phyloP scores from a whole-genome alignment of 108 stramenopile species.

The Conticribra guillardii region DNA sequence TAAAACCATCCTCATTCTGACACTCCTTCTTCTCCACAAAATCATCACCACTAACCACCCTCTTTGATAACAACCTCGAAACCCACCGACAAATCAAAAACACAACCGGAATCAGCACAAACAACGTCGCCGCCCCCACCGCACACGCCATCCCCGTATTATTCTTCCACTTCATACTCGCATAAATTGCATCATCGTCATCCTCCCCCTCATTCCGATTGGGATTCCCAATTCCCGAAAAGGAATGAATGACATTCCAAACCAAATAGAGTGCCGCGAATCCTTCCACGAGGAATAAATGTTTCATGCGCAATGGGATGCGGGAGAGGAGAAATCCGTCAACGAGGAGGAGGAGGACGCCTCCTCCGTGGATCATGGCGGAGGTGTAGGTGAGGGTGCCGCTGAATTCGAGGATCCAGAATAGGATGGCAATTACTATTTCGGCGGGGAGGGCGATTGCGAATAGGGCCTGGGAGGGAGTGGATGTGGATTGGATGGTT shows the following conservation, averaged over 20 bases:
- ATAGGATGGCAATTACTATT: conserved; percentile 2
- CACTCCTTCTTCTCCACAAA: too few species aligned
- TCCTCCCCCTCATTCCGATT: conserved; percentile 27
- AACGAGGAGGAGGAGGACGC: conserved; percentile 13
- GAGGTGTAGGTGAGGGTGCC: not conserved
- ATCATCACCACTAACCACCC: conserved; percentile 7
- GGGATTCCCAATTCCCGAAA: conserved; percentile 44
- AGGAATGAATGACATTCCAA: conserved; percentile 43
- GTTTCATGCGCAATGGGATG: conserved; percentile 45
- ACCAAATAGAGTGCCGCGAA: conserved; percentile 29
- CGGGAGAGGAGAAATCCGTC: conserved; percentile 35
- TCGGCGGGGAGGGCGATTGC: conserved; percentile 17
- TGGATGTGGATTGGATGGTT: not conserved
- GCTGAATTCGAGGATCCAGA: conserved; percentile 11
- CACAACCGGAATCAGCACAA: conserved; percentile 39
- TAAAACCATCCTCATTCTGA: too few species aligned
- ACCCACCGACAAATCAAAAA: conserved; percentile 32
- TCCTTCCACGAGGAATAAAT: conserved; percentile 33
- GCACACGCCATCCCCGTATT: conserved; percentile 15
- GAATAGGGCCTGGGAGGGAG: conserved; percentile 1
- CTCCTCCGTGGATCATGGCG: conserved; percentile 21
- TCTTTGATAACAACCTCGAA: conserved; percentile 28
- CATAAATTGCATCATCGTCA: conserved; percentile 53
- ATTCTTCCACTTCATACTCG: conserved; percentile 40
- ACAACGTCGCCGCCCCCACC: conserved; percentile 11